Conservation (phyloP, 805 yeast species). For the Clavispora fructus region DNA sequence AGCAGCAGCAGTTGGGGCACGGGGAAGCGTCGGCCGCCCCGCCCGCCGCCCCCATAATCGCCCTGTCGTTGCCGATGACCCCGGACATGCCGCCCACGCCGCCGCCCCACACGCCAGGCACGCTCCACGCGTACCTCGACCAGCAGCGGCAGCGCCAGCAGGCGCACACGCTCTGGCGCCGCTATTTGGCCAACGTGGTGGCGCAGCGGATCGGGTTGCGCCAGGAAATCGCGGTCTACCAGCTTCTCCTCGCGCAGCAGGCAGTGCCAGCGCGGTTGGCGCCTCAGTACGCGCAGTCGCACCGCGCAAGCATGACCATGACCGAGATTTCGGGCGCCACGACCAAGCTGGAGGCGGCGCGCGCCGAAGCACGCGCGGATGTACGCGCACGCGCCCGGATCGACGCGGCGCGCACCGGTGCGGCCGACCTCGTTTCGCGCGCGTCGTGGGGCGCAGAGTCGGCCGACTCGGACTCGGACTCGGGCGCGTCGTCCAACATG, state of each 20-base stretch:
- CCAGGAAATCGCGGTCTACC: conserved; percentile 36
- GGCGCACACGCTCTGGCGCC: conserved; percentile 26
- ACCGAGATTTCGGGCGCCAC: neutral
- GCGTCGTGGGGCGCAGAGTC: neutral
- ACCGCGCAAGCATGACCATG: neutral
- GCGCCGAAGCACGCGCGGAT: too few relatives aligned
- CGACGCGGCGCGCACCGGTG: neutral
- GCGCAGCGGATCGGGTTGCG: conserved; percentile 34
- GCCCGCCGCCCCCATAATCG: conserved; percentile 1
- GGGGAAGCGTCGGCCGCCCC: conserved; percentile 6
- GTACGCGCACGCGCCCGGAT: too few relatives aligned
- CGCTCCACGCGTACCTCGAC: conserved; percentile 12
- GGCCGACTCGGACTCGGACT: neutral
- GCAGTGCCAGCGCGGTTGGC: conserved; percentile 8
- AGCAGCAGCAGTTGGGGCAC: conserved; percentile 11
- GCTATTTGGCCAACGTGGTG: conserved; percentile 30
- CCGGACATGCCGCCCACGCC: conserved; percentile 1
- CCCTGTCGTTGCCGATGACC: neutral
- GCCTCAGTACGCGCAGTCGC: neutral
- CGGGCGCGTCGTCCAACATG: conserved; percentile 2
- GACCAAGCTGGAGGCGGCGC: neutral
- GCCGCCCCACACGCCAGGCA: conserved; percentile 4
- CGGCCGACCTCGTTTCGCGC: neutral
- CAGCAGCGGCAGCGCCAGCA: conserved; percentile 1
- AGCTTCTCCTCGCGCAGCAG: conserved; percentile 14